phyloP scores from a whole-genome alignment of 1,284 basidiomycete genomes.

The Malassezia slooffiae region DNA sequence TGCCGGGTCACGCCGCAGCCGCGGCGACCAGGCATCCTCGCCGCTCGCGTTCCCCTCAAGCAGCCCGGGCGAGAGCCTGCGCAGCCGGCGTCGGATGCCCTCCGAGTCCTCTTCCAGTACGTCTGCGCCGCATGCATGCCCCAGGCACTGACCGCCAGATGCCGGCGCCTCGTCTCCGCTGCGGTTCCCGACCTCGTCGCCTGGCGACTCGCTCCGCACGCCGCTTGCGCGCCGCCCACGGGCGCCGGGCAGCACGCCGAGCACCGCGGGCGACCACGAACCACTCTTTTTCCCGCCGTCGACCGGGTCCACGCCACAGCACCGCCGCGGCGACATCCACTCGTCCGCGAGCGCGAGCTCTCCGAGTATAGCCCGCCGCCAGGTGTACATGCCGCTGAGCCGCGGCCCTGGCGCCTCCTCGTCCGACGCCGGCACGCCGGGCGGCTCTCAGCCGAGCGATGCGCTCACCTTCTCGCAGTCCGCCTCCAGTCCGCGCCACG shows the following conservation, averaged over 20 bases:
- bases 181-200: conserved; percentile 39
- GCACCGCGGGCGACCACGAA: conserved; percentile 21
- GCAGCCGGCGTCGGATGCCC: conserved; percentile 12
- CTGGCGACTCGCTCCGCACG: conserved; percentile 23
- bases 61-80: conserved; percentile 31
- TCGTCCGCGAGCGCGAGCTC: conserved; percentile 30
- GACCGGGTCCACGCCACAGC: conserved; percentile 31
- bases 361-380: conserved; percentile 21
- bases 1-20: conserved; percentile 1
- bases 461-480: conserved; percentile 44
- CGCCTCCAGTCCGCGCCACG: conserved; percentile 15
- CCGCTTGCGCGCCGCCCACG: conserved; percentile 17
- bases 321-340: conserved; percentile 40
- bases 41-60: conserved; percentile 36
- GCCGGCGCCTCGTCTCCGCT: conserved; percentile 30
- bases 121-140: background rate
- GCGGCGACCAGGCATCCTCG: conserved; percentile 22
- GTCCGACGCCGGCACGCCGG: conserved; percentile 69
- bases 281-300: conserved; percentile 44
- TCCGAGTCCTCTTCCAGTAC: conserved; percentile 22
- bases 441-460: conserved; percentile 69
- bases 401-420: conserved; percentile 9
- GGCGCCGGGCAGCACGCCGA: conserved; percentile 18
- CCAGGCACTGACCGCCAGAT: background rate
- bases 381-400: conserved; percentile 4